These are phyloP conservation scores for Fusarium abutilonis DNA, from an alignment of 2,329 filamentous ascomycete species.

Conservation along the genomic window DNA sequence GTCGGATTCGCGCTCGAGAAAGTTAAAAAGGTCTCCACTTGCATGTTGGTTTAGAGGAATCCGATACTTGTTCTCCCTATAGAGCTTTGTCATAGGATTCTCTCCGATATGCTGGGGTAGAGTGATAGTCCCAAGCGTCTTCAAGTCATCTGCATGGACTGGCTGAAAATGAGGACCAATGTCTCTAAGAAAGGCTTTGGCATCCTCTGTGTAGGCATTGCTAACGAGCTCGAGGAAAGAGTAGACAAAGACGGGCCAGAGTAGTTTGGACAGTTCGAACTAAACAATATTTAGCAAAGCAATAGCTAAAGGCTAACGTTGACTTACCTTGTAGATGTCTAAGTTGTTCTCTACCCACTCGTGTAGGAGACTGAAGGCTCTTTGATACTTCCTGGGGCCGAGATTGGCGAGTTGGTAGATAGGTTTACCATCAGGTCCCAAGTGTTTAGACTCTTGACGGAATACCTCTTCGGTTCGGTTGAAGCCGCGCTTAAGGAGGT, in stretches of 20 bases:
- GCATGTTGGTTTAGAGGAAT: slow-evolving; percentile 89
- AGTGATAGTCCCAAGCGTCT: slow-evolving; percentile 76
- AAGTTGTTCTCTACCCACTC: slow-evolving; percentile 92
- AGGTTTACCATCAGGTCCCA: slow-evolving; percentile 83
- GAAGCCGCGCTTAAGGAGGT: slow-evolving; percentile 94
- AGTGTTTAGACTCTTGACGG: slow-evolving; percentile 85
- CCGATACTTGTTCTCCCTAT: slow-evolving; percentile 86
- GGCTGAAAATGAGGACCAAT: slow-evolving; percentile 76
- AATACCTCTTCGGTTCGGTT: slow-evolving; percentile 92
- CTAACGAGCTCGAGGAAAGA: slow-evolving; percentile 84
- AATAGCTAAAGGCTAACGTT: slow-evolving; percentile 2
- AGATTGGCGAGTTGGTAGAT: slow-evolving; percentile 74
- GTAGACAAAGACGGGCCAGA: slow-evolving; percentile 96
- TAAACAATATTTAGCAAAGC: slow-evolving; percentile 51
- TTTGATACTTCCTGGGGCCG: slow-evolving; percentile 80
- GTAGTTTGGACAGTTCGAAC: slow-evolving; percentile 85
- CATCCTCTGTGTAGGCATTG: slow-evolving; percentile 76
- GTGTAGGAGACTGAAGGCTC: slow-evolving; percentile 76
- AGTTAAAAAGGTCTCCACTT: slow-evolving; percentile 84
- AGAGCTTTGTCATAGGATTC: slow-evolving; percentile 81
- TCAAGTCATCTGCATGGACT: slow-evolving; percentile 83
- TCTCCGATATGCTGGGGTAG: slow-evolving; percentile 81
- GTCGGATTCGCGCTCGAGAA: slow-evolving; percentile 86
- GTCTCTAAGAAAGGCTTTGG: slow-evolving; percentile 75
- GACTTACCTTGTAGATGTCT: slow-evolving; percentile 86